A percentile compares a stretch with the other conserved stretches of the same genome.
These are phyloP conservation scores for Penicillium sclerotigenum DNA, from an alignment of 2,329 filamentous ascomycete genomes.

Conservation along the genomic window DNA sequence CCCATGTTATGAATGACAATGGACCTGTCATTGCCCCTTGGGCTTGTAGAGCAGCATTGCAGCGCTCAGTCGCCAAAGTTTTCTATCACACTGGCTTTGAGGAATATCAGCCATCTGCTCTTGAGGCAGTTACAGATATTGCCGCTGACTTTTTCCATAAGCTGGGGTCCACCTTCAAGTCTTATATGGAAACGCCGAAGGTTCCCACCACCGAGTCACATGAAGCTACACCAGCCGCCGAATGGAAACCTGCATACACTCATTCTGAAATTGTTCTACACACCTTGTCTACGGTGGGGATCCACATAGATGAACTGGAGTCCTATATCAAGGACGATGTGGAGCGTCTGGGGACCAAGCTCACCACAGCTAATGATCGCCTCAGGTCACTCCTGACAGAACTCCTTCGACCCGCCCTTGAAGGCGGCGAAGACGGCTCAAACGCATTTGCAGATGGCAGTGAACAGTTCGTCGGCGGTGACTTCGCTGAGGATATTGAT, in stretches of 20 bases:
- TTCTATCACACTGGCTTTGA: conserved; percentile 97
- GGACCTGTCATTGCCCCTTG: conserved; percentile 82
- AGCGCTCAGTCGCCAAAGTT: conserved; percentile 87
- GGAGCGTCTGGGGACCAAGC: conserved; percentile 76
- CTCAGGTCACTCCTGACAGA: conserved; percentile 94
- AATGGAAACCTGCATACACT: conserved; percentile 67
- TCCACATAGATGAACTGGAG: conserved; percentile 77
- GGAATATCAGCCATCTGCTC: conserved; percentile 89
- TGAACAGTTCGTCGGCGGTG: conserved; percentile 92
- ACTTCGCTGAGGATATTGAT: conserved; percentile 95
- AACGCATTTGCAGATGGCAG: conserved; percentile 94
- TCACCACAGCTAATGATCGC: conserved; percentile 82
- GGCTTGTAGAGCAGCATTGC: conserved; percentile 77
- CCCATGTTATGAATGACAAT: conserved; percentile 85
- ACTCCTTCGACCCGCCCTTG: conserved; percentile 83
- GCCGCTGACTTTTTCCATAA: conserved; percentile 88
- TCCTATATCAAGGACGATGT: conserved; percentile 88
- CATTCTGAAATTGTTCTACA: conserved; percentile 85
- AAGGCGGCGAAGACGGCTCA: conserved; percentile 77
- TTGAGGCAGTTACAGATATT: conserved; percentile 86
- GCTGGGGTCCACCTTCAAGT: conserved; percentile 72
- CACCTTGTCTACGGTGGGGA: conserved; percentile 76
- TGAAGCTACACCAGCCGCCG: conserved; percentile 38
- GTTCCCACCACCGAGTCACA: conserved; percentile 53
- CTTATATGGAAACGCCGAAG: conserved; percentile 81